These are phyloP conservation scores for Xylariaceae sp. DNA, from an alignment of 2,329 filamentous ascomycete genomes.

Conservation along the genomic window DNA sequence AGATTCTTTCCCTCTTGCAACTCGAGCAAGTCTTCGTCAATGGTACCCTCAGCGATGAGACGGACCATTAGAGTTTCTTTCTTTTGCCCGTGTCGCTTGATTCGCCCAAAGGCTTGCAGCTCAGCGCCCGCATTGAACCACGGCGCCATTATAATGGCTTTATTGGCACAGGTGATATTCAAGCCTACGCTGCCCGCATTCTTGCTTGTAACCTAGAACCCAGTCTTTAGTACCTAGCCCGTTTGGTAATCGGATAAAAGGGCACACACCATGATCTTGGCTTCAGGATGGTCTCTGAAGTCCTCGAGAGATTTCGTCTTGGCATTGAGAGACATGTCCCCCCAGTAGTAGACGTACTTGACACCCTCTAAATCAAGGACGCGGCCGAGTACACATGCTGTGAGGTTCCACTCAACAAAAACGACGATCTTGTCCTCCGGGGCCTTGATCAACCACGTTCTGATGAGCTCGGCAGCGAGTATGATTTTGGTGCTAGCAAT, in stretches of 20 bases:
- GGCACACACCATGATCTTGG: slow-evolving; percentile 36
- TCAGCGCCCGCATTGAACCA: slow-evolving; percentile 63
- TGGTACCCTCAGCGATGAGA: slow-evolving; percentile 36
- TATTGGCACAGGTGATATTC: slow-evolving; percentile 43
- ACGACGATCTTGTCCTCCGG: slow-evolving; percentile 15
- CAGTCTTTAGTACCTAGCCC: slow-evolving; percentile 1
- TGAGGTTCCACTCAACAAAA: slow-evolving; percentile 22
- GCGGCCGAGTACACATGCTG: slow-evolving; percentile 32
- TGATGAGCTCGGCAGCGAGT: no score
- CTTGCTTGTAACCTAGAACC: slow-evolving; percentile 33
- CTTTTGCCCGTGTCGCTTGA: slow-evolving; percentile 61
- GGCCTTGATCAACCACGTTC: no score
- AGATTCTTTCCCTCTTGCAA: slow-evolving; percentile 1
- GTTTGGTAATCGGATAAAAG: neutral
- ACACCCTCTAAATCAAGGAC: slow-evolving; percentile 30
- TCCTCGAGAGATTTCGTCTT: slow-evolving; percentile 15
- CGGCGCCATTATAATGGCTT: slow-evolving; percentile 51
- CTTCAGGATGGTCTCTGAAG: slow-evolving; percentile 14
- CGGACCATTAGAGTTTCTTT: slow-evolving; percentile 57
- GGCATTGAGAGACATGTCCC: slow-evolving; percentile 14
- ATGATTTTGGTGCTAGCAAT: slow-evolving; percentile 6
- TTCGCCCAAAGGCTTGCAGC: slow-evolving; percentile 56
- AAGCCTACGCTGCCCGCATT: slow-evolving; percentile 35
- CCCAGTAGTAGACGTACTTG: slow-evolving; percentile 37
- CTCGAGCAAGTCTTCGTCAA: slow-evolving; percentile 7